Evolutionary conservation across 176 grass and related monocot genomes (phyloP), one percentile per base, ranked within the genome.

Genomic region (Hordeum vulgare): DNA sequence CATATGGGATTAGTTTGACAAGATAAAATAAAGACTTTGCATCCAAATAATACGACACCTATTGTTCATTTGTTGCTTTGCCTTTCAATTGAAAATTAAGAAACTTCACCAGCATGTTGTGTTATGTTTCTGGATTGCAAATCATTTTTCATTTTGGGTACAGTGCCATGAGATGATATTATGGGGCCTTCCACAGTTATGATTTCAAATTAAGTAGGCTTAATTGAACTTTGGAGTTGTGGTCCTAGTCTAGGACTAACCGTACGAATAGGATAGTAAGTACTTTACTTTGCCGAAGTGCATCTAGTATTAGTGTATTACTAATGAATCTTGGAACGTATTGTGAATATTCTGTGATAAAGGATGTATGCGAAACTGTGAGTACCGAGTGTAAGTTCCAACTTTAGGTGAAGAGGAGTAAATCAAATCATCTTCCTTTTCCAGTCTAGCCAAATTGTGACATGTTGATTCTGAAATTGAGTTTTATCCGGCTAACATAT

Each of bases 41-140:
- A 79, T 27, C 62, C 51, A 89, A 81, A 81, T n/a, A 69, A 76
- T 76, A 68, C 15, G 61, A 61, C 41, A 57, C 34, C 5, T 24
- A 15, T 24, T 11, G 17, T 80, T 17, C 41, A 57, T 61, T 80
- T 47, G 9, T 8, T 79, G 3, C 73, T 66, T 75, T 3, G 25
- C 44, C 14, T 74, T 57, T 47, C 37, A 23, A 29, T 67, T 26
- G n/a, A 64, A 82, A 64, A 74, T 40, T 40, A 79, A 79, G 42
- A 74, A 57, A 44, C 20, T 83, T 79, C 3, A 8, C 25, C 34
- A 27, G 63, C 60, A 75, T 58, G 17, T 23, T 69, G 11, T 15
- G 1, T 7, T 58, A 21, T 65, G 9, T 58, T 70, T 39, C n/a
- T 69, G 0, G 47, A 27, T 75, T 84, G 31, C 29, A 15, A 59